A percentile compares a stretch with the other conserved stretches of the same genome.
Conservation (phyloP, 2,329 filamentous ascomycete species). For the Orbilia oligospora region DNA sequence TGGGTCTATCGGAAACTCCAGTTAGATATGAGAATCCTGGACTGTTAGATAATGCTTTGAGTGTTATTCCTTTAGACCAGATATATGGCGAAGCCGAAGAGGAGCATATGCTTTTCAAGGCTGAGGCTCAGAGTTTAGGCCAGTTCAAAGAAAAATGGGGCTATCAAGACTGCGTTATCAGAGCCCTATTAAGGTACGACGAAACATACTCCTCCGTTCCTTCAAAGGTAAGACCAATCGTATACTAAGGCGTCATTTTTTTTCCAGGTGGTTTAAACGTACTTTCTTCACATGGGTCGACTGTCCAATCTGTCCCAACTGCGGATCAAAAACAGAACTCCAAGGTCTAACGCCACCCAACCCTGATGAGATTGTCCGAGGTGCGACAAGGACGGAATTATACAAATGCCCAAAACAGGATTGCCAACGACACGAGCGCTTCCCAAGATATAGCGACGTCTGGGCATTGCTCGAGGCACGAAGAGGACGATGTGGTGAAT, state of each 20-base stretch:
- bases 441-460: slow-evolving; percentile 94
- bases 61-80: slow-evolving; percentile 86
- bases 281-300: slow-evolving; percentile 98
- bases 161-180: slow-evolving; percentile 96
- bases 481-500: slow-evolving; percentile 90
- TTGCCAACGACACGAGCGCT: slow-evolving; percentile 86
- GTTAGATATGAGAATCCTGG: slow-evolving; percentile 97
- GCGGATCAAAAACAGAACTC: slow-evolving; percentile 84
- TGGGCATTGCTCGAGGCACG: slow-evolving; percentile 91
- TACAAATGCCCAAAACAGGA: slow-evolving; percentile 85
- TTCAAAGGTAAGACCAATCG: slow-evolving; percentile 27
- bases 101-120: slow-evolving; percentile 87
- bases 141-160: slow-evolving; percentile 90
- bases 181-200: slow-evolving; percentile 83
- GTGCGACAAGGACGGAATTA: slow-evolving; percentile 87
- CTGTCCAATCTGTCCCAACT: slow-evolving; percentile 88
- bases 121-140: slow-evolving; percentile 88
- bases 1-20: slow-evolving; percentile 88
- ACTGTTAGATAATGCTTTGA: slow-evolving; percentile 89
- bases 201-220: neutral
- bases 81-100: slow-evolving; percentile 96
- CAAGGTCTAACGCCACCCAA: slow-evolving; percentile 87
- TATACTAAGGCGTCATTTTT: slow-evolving; percentile 27
- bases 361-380: slow-evolving; percentile 89
- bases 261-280: slow-evolving; percentile 87